Evolutionary conservation across 2,329 filamentous ascomycete species (phyloP), one percentile per base, ranked within the genome.

Genomic region (Colletotrichum incanum): DNA sequence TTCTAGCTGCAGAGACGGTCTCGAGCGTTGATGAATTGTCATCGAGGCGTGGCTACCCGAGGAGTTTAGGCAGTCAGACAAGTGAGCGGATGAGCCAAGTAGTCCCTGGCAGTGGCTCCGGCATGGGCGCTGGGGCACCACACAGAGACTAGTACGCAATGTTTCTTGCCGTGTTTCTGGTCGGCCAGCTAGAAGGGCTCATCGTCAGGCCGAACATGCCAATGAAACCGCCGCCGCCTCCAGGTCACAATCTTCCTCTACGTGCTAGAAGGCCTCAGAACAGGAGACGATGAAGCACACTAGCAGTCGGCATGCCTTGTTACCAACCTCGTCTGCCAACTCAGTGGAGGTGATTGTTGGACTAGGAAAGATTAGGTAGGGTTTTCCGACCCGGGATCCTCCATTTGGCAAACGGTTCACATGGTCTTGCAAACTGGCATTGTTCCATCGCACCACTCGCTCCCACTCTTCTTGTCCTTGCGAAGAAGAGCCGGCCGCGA

Each of bases 91-190:
- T 37, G 55, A 37, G 55, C 54, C 49, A 47, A 66, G 28, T 18
- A 49, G 37, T 60, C 59, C 34, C 45, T 70, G 52, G 37, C 34
- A 54, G 45, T 52, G 34, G 50, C 43, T 41, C 61, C 50, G 61
- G 61, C 26, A 43, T 18, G 39, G 37, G 62, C 45, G 45, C 28
- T 26, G 16, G n/a, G n/a, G 37, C 28, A 31, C 37, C 61, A 64
- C 37, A n/a, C 23, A 34, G 47, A 45, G 45, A 50, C 5, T 61
- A 55, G 39, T 26, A 61, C 60, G 37, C 45, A 39, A 49, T 56
- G 63, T 62, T 67, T 59, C 60, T 69, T 60, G 60, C 20, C 50
- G 50, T 65, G 47, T 56, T 71, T 55, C 67, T 67, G 55, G 67
- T 37, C 28, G 31, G 63, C 14, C 9, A 39, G 55, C 67, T 61